Conservation (phyloP, 345 rosid species). For the Gossypium sturtianum region DNA sequence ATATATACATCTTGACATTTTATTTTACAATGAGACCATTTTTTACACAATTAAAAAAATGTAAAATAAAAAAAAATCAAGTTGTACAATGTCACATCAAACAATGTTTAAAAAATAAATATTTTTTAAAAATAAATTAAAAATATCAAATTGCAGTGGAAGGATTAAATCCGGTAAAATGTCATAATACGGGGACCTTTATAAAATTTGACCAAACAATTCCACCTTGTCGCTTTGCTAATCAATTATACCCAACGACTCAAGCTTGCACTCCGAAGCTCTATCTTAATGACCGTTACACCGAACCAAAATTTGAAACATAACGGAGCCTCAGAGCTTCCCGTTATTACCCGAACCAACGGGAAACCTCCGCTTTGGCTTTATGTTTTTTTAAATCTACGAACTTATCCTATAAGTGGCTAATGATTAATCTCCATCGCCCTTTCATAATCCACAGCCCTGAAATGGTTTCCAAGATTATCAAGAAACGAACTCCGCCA, state of each 20-base stretch:
- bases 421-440: not conserved
- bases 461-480: constrained; percentile 54
- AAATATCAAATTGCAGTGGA: too few species aligned
- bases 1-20: too few species aligned
- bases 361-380: not conserved
- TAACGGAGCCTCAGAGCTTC: not conserved
- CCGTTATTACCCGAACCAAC: constrained; percentile 5
- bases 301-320: constrained; percentile 56
- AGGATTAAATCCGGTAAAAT: too few species aligned
- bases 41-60: too few species aligned
- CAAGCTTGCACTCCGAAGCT: constrained; percentile 58
- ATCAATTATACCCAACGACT: not conserved
- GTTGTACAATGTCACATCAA: too few species aligned
- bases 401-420: not conserved
- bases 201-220: too few species aligned
- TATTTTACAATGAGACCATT: too few species aligned
- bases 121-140: too few species aligned
- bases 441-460: not conserved
- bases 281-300: constrained; percentile 53
- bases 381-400: constrained; percentile 11
- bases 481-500: constrained; percentile 34
- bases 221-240: not conserved
- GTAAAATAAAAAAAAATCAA: too few species aligned
- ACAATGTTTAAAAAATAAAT: too few species aligned
- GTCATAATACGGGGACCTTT: too few species aligned